Evolutionary conservation across 78 protist species (phyloP), one percentile per base, ranked within the genome.

Genomic region (Dictyostelium brefeldianum): DNA sequence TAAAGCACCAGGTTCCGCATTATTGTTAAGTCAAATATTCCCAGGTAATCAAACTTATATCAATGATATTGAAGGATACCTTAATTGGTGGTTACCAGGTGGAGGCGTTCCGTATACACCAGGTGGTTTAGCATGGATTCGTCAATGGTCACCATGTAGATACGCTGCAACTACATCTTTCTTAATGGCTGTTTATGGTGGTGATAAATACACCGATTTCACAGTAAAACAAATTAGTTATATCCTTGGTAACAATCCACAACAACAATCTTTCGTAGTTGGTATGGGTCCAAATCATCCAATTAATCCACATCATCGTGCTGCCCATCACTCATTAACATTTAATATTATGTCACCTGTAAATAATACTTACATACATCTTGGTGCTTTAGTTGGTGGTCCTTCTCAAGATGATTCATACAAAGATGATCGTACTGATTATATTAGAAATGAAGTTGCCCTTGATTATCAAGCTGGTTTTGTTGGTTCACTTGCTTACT

Each of bases 51-150:
- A 43, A 41, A 71, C 65, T 3, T 85, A 74, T 29, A 20, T 27
- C 10, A 73, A 25, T 12, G 92, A 85, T 46, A 57, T 74, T 11
- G 92, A 85, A 29, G 62, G 62, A 5, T 85, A 47, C 47, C 20
- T 85, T 4, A 85, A 85, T 25, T 85, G 50, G 65, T 85, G 92
- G 92, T 46, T 75, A 29, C 92, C 81, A 85, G 92, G 83, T 62
- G 92, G 92, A 25, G 80, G 85, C 7, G 84, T 81, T 25, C 17
- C 74, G 18, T 81, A 89, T 11, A 89, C 94, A 1, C 94, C 94
- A 18, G 94, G 94, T 59, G 94, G 94, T 48, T 29, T 89, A 5
- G 94, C 89, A 9, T 89, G 89, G 94, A 53, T 85, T 46, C 69
- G 90, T 46, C 43, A 25, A n/a, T 85, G 92, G 92, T 75, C 62